Evolutionary conservation across 768 basidiomycete genomes (phyloP), one percentile per base, ranked within the genome.

Genomic region (Omphalotus guepiniiformis): DNA sequence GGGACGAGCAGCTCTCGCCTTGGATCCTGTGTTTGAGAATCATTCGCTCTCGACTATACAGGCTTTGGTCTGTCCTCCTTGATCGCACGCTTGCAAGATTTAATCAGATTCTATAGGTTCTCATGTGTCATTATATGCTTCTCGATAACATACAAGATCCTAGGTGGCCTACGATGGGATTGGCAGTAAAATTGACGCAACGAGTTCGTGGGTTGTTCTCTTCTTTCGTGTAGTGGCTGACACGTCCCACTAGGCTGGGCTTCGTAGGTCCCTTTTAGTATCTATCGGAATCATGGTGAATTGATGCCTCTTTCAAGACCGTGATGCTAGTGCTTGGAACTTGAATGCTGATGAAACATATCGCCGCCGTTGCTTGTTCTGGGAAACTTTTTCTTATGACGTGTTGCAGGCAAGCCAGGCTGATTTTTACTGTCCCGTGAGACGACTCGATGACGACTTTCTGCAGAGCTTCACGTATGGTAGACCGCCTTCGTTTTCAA

Each of bases 121-220:
- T 85, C 39, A 83, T 72, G 68, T 71, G 65, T 42, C 72, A 73
- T 51, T 74, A 62, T 50, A 72, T 74, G 71, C 72, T 73, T 47
- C 58, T 67, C 40, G 63, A 68, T n/a, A 65, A 70, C 51, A 66
- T 71, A 29, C 78, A 79, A 40, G 75, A 75, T 25, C 76, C 80
- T 19, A 70, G 83, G 51, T 86, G 84, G 84, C 73, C 79, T 21
- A 63, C 81, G 41, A 83, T 85, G 80, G 84, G 84, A 37, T 70
- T 86, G 26, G 75, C 78, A n/a, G 80, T 83, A 21, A 86, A 86
- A 62, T 63, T 85, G 53, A 80, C 81, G 42, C 81, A 83, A 58
- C 80, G 80, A 63, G 83, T 85, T 46, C 62, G 63, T 67, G 40
- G 52, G 42, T 51, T n/a, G n/a, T 35, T 44, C 6, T 36, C 18